Evolutionary conservation across 805 yeast genomes (phyloP).

Genomic region (Wickerhamomyces chaumierensis): DNA sequence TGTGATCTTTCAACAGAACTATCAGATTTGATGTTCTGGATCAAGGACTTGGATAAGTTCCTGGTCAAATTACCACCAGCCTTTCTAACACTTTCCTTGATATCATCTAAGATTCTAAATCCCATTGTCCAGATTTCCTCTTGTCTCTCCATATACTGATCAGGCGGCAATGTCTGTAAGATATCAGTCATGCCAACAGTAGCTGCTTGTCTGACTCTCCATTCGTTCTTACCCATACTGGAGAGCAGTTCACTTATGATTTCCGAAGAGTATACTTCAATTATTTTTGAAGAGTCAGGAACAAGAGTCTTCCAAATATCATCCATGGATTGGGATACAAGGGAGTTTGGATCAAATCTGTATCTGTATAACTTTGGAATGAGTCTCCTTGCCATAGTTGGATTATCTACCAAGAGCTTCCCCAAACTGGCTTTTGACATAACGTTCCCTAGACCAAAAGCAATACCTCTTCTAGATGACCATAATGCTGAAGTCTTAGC

Average conservation of each 20-base stretch:
- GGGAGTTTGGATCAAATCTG: constrained; percentile 68
- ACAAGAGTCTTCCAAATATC: constrained; percentile 77
- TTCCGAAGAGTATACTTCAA: constrained; percentile 39
- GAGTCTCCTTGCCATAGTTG: constrained; percentile 42
- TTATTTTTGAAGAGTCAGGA: constrained; percentile 38
- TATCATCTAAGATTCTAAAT: constrained; percentile 85
- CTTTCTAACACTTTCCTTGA: constrained; percentile 82
- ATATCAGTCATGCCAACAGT: constrained; percentile 61
- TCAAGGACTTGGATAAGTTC: constrained; percentile 50
- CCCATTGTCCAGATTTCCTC: constrained; percentile 80
- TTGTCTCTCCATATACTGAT: constrained; percentile 36
- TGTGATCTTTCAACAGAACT: constrained; percentile 29
- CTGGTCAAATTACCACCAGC: constrained; percentile 67
- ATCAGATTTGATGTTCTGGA: constrained; percentile 39
- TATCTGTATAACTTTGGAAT: constrained; percentile 80
- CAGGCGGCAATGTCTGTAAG: constrained; percentile 44
- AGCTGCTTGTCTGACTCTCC: constrained; percentile 90
- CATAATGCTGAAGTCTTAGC: constrained; percentile 82
- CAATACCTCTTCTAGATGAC: constrained; percentile 90
- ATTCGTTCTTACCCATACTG: constrained; percentile 73
- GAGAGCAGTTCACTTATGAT: constrained; percentile 55
- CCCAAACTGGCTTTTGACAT: constrained; percentile 70
- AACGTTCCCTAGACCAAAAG: constrained; percentile 83
- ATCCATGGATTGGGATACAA: constrained; percentile 74
- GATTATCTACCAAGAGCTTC: constrained; percentile 42